A percentile compares a stretch with the other conserved stretches of the same genome.
These are phyloP conservation scores for Lotus japonicus DNA, from an alignment of 306 rosid species.

Conservation along the genomic window DNA sequence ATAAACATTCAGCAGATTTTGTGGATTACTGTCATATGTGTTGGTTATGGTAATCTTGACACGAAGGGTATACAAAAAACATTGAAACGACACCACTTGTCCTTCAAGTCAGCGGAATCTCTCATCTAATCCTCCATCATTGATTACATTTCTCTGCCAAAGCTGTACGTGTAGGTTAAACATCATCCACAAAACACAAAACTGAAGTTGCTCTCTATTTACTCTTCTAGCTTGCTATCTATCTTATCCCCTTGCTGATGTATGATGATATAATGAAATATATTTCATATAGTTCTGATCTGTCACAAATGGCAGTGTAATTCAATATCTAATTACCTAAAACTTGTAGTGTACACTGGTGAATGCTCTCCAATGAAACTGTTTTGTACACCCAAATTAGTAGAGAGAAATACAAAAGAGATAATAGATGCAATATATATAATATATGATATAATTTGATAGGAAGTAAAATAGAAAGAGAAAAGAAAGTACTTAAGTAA, in stretches of 20 bases:
- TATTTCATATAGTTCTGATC: neutral
- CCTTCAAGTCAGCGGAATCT: constrained; percentile 24
- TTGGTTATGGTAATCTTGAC: neutral
- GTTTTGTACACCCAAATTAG: too few relatives aligned
- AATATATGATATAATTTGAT: too few relatives aligned
- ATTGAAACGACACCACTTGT: constrained; percentile 35
- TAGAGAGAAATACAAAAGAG: too few relatives aligned
- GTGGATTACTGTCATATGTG: constrained; percentile 6
- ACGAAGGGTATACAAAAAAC: constrained; percentile 15
- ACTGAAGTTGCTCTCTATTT: neutral
- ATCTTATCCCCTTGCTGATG: too few relatives aligned
- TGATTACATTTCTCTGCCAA: constrained; percentile 11
- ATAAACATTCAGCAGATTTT: constrained; percentile 2
- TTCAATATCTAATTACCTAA: neutral
- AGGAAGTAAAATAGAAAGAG: too few relatives aligned
- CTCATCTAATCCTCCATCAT: neutral
- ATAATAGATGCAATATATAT: too few relatives aligned
- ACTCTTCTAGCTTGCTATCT: neutral
- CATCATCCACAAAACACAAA: neutral
- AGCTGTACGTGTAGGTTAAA: neutral
- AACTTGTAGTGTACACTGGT: neutral
- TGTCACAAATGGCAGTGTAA: neutral
- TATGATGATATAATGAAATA: neutral
- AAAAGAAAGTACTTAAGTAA: too few relatives aligned
- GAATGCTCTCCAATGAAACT: neutral